Evolutionary conservation across 2,329 filamentous ascomycete genomes (phyloP).

Genomic region (Talaromyces funiculosus): DNA sequence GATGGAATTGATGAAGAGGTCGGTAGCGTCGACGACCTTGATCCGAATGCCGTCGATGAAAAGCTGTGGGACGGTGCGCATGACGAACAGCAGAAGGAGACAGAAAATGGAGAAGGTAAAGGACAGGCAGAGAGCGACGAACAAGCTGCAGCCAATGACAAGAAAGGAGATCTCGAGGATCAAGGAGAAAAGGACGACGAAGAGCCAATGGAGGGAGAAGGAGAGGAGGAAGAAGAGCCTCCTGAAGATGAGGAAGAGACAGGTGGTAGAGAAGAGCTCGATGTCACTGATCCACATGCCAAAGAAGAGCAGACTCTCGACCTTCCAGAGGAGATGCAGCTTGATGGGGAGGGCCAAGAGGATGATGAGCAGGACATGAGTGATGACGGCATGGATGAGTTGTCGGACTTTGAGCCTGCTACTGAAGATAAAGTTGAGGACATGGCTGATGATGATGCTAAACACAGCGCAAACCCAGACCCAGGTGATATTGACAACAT

Average conservation of each 20-base stretch:
- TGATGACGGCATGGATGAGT: slow-evolving; percentile 44
- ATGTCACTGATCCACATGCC: slow-evolving; percentile 66
- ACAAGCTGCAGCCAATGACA: slow-evolving; percentile 57
- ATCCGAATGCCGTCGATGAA: slow-evolving; percentile 86
- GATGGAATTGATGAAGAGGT: slow-evolving; percentile 81
- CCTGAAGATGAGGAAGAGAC: slow-evolving; percentile 57
- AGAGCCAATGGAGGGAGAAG: slow-evolving; percentile 54
- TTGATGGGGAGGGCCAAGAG: slow-evolving; percentile 62
- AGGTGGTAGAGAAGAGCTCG: slow-evolving; percentile 57
- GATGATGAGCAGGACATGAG: slow-evolving; percentile 48
- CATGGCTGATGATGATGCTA: slow-evolving; percentile 23
- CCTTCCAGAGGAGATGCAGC: slow-evolving; percentile 80
- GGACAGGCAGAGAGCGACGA: slow-evolving; percentile 50
- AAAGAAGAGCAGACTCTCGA: slow-evolving; percentile 78
- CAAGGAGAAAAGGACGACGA: slow-evolving; percentile 47
- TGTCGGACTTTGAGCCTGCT: slow-evolving; percentile 38
- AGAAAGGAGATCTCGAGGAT: slow-evolving; percentile 46
- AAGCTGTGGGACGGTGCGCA: slow-evolving; percentile 94
- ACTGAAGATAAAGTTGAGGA: slow-evolving; percentile 31
- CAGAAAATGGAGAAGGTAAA: slow-evolving; percentile 66
- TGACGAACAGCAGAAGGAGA: slow-evolving; percentile 61
- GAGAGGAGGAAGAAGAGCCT: slow-evolving; percentile 44
- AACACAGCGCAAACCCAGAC: slow-evolving; percentile 27
- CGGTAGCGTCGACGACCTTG: slow-evolving; percentile 84
- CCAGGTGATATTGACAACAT: slow-evolving; percentile 27